Conservation (phyloP, 1,284 basidiomycete genomes). For the Mrakiaceae sp. region DNA sequence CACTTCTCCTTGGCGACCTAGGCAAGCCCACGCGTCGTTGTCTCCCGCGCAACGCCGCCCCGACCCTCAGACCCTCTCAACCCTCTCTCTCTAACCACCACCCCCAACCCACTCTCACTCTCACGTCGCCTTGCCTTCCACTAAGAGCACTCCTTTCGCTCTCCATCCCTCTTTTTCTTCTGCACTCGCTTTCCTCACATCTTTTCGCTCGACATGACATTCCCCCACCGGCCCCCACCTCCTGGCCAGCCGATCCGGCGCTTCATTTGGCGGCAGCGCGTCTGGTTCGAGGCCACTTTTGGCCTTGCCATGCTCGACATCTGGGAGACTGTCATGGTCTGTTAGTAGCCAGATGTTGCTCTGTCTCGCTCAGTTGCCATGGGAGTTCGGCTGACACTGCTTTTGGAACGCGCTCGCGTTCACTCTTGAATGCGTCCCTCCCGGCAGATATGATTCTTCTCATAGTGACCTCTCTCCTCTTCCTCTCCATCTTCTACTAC, state of each 20-base stretch:
- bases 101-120: too few species aligned
- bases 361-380: background rate
- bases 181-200: too few species aligned
- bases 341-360: conserved; percentile 23
- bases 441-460: conserved; percentile 25
- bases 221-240: conserved; percentile 11
- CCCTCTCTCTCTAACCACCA: too few species aligned
- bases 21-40: too few species aligned
- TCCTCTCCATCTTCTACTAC: conserved; percentile 33
- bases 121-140: too few species aligned
- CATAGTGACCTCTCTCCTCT: conserved; percentile 31
- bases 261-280: conserved; percentile 11
- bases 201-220: conserved; percentile 2
- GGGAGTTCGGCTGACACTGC: too few species aligned
- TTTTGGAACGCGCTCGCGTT: background rate
- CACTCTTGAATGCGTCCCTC: background rate
- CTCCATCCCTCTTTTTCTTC: too few species aligned
- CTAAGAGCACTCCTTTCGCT: too few species aligned
- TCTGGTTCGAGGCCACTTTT: conserved; percentile 29
- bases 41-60: too few species aligned
- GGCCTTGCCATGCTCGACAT: conserved; percentile 33
- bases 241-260: background rate
- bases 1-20: too few species aligned
- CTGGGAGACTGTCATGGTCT: conserved; percentile 31
- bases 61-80: too few species aligned